Conservation (phyloP, 192 early-diverging fungal species). For the Podila horticola region DNA sequence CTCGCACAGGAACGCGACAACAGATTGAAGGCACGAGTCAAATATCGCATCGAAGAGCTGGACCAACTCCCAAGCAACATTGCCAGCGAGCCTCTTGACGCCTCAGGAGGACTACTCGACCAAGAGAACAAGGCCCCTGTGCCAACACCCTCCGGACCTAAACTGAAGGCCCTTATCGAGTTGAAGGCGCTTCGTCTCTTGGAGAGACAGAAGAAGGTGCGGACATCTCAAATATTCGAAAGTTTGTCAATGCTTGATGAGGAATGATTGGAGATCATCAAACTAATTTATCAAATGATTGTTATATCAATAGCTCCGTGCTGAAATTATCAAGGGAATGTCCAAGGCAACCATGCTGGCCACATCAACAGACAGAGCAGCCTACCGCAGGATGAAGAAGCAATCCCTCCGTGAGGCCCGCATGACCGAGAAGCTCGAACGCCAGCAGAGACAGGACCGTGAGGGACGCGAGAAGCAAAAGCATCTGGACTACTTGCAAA, state of each 20-base stretch:
- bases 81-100: conserved; percentile 61
- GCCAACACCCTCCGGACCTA: conserved; percentile 53
- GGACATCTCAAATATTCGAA: neutral
- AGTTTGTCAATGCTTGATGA: no score
- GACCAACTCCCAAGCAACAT: conserved; percentile 74
- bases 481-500: conserved; percentile 81
- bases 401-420: conserved; percentile 85
- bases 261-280: no score
- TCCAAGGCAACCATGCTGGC: conserved; percentile 79
- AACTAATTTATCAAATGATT: no score
- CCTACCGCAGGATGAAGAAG: conserved; percentile 85
- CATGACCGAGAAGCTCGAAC: conserved; percentile 90
- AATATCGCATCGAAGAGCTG: conserved; percentile 84
- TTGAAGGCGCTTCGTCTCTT: conserved; percentile 85
- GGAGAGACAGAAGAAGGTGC: conserved; percentile 78
- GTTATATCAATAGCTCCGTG: conserved; percentile 60
- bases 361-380: conserved; percentile 80
- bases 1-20: conserved; percentile 84
- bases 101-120: conserved; percentile 29
- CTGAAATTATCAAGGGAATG: conserved; percentile 80
- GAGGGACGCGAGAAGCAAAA: conserved; percentile 88
- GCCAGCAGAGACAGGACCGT: conserved; percentile 87
- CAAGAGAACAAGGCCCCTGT: conserved; percentile 34
- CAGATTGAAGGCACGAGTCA: conserved; percentile 72
- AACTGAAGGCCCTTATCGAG: conserved; percentile 87